Evolutionary conservation across 768 basidiomycete genomes (phyloP), one percentile per base, ranked within the genome.

Genomic region (Mycena polygramma): DNA sequence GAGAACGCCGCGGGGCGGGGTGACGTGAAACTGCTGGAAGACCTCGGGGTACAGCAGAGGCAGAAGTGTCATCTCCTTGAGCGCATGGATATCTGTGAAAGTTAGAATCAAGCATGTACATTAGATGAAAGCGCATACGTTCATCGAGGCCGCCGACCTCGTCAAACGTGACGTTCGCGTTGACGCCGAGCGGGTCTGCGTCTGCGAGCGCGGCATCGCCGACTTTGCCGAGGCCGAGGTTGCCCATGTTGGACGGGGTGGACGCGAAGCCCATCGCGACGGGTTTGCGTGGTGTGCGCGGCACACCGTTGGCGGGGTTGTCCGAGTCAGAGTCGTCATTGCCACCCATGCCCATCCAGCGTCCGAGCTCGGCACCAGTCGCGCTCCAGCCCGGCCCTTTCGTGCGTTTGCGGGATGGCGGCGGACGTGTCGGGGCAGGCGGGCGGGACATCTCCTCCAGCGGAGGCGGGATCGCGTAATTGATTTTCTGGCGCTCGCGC

Each of bases 31-130:
- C 58, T 91, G 90, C 74, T 98, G 96, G 79, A 99, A 99, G 19
- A 99, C 91, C 80, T 99, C 98, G 0, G 98, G 98, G 78, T 99
- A 99, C 19, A 98, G 83, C 0, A 99, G 83, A 0, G 98, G 98
- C 0, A 99, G 87, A n/a, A 98, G 86, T 0, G 98, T 98, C 98
- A 99, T 99, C 79, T 99, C 98, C 82, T 98, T 99, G 68, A 99
- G 83, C 10, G 96, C 93, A 77, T 97, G 95, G 64, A 99, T 97
- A 96, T 96, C 41, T 41, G 41, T 15, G 41, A 2, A 41, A 41
- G 41, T 41, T 41, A 41, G 41, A 41, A 41, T 41, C 41, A 41
- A 41, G 41, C 41, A 11, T 11, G 15, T 41, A 15, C 10, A 41
- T 41, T 41, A 41, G 15, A 41, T 10, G 41, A 41, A 41, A 1